phyloP scores from a whole-genome alignment of 192 early-diverging fungal species.

The Paraglomus occultum region DNA sequence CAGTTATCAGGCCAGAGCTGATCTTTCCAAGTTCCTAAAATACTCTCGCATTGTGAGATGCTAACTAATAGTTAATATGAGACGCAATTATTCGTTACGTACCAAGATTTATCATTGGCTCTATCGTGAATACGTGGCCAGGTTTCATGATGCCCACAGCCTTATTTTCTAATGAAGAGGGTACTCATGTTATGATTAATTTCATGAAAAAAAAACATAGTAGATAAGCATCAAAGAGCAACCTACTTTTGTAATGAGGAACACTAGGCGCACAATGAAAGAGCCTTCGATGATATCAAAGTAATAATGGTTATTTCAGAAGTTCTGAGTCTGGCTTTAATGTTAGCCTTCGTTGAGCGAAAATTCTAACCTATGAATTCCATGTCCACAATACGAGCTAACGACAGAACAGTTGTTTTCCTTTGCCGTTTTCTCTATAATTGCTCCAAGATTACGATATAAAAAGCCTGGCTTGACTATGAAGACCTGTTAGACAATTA shows the following conservation, averaged over 20 bases:
- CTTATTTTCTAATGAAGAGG: conserved; percentile 67
- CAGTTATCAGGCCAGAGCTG: conserved; percentile 78
- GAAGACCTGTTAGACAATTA: background rate
- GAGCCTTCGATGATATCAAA: conserved; percentile 45
- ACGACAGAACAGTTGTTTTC: conserved; percentile 89
- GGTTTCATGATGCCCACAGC: conserved; percentile 94
- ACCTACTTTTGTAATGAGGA: conserved; percentile 83
- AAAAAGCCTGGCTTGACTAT: conserved; percentile 85
- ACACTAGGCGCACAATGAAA: conserved; percentile 93
- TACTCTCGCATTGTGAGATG: background rate
- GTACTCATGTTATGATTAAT: background rate
- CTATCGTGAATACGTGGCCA: conserved; percentile 96
- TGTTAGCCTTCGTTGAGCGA: background rate
- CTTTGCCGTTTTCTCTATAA: conserved; percentile 85
- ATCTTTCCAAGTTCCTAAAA: conserved; percentile 49
- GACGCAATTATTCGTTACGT: conserved; percentile 19
- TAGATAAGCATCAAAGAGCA: background rate
- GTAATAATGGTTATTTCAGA: background rate
- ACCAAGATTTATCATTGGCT: conserved; percentile 99
- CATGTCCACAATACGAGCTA: conserved; percentile 90
- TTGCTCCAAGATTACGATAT: conserved; percentile 91
- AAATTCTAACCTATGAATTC: conserved; percentile 50
- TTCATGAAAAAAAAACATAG: conserved; percentile 3
- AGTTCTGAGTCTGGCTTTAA: too few species aligned
- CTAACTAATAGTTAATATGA: background rate